These are phyloP conservation scores for Cyclotella cryptica DNA, from an alignment of 108 stramenopile species.

Conservation along the genomic window DNA sequence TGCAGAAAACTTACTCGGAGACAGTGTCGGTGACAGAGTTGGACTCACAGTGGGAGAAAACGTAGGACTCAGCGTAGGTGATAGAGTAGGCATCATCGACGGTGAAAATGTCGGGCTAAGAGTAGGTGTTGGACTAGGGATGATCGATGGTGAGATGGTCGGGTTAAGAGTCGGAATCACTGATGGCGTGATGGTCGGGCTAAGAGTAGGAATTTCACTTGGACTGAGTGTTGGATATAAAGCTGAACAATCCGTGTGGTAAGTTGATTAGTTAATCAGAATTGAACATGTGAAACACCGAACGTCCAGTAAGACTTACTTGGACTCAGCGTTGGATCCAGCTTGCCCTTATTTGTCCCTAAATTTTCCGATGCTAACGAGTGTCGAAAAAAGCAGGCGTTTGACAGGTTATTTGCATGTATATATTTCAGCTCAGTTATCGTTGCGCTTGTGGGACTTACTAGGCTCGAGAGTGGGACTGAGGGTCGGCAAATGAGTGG, in stretches of 20 bases:
- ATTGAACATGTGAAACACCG: not conserved
- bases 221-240: not conserved
- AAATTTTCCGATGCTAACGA: not conserved
- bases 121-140: not conserved
- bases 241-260: not conserved
- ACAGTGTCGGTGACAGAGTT: not conserved
- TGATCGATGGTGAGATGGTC: not conserved
- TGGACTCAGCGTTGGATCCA: not conserved
- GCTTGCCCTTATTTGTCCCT: not conserved
- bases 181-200: not conserved
- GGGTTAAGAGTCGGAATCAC: not conserved
- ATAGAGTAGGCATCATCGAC: not conserved
- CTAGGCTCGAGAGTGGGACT: constrained; percentile 4
- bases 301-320: not conserved
- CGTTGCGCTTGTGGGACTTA: not conserved
- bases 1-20: not conserved
- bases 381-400: not conserved
- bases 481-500: not conserved
- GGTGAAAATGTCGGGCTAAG: not conserved
- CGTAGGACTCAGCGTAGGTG: not conserved
- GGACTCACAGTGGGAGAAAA: not conserved
- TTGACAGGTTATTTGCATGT: not conserved
- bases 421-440: not conserved
- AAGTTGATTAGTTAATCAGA: not conserved
- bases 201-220: not conserved